These are phyloP conservation scores for Alternaria incomplexa DNA, from an alignment of 2,329 filamentous ascomycete species.

Conservation along the genomic window DNA sequence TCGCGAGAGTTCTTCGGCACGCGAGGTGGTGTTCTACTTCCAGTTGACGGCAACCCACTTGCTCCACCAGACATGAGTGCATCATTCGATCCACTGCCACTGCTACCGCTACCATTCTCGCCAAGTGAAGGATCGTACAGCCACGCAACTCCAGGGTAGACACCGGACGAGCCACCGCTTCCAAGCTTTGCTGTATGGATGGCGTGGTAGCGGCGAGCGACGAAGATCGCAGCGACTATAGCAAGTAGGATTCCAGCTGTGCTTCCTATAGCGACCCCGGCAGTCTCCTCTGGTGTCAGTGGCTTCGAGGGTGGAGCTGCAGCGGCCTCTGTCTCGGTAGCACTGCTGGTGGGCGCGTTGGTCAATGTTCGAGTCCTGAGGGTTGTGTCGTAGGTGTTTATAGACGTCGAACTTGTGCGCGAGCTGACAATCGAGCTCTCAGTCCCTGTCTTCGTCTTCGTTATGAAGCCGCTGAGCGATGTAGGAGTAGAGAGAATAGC, in stretches of 20 bases:
- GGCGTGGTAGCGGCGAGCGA: slow-evolving; percentile 40
- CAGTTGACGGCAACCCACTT: slow-evolving; percentile 3
- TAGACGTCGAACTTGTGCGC: background rate
- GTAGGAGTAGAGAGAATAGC: background rate
- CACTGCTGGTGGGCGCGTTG: slow-evolving; percentile 17
- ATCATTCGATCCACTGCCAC: slow-evolving; percentile 20
- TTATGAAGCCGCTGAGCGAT: background rate
- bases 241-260: slow-evolving; percentile 43
- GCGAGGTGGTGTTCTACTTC: background rate
- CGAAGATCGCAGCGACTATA: slow-evolving; percentile 39
- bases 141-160: slow-evolving; percentile 43
- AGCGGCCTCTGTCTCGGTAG: slow-evolving; percentile 14
- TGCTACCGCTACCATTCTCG: background rate
- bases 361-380: background rate
- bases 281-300: slow-evolving; percentile 40
- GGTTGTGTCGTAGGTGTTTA: background rate
- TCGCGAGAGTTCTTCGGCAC: slow-evolving; percentile 3
- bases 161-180: slow-evolving; percentile 21
- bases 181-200: slow-evolving; percentile 26
- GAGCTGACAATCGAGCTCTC: background rate
- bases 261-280: slow-evolving; percentile 44
- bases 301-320: slow-evolving; percentile 18
- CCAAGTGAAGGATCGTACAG: slow-evolving; percentile 40
- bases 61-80: slow-evolving; percentile 33
- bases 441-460: background rate